Evolutionary conservation across 1,284 basidiomycete species (phyloP).

Genomic region (Rhodotorula sp.): DNA sequence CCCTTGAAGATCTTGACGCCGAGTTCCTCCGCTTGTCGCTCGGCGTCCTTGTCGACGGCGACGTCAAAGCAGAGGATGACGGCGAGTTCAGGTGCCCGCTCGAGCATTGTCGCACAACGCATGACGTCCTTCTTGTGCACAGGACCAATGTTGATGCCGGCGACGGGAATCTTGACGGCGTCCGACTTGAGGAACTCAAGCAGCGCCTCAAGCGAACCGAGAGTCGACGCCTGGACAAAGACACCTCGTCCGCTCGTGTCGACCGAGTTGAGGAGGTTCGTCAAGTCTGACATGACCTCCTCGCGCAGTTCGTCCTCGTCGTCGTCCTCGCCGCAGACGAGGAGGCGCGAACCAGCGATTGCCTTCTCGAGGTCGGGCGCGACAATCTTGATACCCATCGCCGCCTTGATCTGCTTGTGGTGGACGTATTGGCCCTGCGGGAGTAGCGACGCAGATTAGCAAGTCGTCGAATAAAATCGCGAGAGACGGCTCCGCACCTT

Average conservation of each 20-base stretch:
- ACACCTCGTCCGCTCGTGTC: conserved; percentile 95
- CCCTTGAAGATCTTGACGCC: conserved; percentile 93
- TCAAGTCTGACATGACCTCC: conserved; percentile 95
- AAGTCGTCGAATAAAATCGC: conserved; percentile 1
- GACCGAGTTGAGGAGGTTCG: conserved; percentile 82
- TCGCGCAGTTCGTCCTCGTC: conserved; percentile 94
- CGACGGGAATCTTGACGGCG: conserved; percentile 78
- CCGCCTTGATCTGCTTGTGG: conserved; percentile 97
- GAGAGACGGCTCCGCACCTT: conserved; percentile 60
- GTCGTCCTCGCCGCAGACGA: conserved; percentile 89
- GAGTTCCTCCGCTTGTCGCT: conserved; percentile 85
- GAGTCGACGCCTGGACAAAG: conserved; percentile 95
- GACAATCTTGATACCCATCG: conserved; percentile 93
- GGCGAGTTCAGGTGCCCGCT: conserved; percentile 92
- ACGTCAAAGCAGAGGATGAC: conserved; percentile 98
- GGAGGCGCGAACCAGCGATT: conserved; percentile 93
- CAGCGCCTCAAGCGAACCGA: conserved; percentile 95
- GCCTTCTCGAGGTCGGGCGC: conserved; percentile 97
- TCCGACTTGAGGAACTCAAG: conserved; percentile 87
- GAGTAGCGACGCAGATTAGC: neutral
- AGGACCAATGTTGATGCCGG: conserved; percentile 96
- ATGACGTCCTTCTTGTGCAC: conserved; percentile 96
- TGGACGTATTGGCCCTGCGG: conserved; percentile 89
- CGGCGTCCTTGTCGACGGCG: conserved; percentile 81
- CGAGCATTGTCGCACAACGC: conserved; percentile 89